Evolutionary conservation across 208 protist species (phyloP).

Genomic region (Trichomonas gallinae): DNA sequence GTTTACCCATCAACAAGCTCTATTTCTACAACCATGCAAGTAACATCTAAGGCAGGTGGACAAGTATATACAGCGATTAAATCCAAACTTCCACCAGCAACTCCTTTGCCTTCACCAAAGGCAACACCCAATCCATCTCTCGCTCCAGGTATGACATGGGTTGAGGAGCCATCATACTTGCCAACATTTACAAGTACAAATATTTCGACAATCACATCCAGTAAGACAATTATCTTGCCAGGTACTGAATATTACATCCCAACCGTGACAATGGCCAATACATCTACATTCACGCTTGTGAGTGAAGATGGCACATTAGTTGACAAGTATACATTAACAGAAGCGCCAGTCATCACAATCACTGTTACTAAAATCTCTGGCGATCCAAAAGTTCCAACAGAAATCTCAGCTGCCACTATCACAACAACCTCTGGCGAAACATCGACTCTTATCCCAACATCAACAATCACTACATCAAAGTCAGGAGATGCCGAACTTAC

Average conservation of each 20-base stretch:
- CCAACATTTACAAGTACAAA: not conserved
- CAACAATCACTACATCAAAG: not conserved
- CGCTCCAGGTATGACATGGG: not conserved
- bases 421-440: not conserved
- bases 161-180: not conserved
- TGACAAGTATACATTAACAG: not conserved
- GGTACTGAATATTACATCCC: not conserved
- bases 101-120: not conserved
- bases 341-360: not conserved
- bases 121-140: not conserved
- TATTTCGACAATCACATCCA: not conserved
- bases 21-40: not conserved
- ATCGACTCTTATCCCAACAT: not conserved
- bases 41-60: not conserved
- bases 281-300: not conserved
- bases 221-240: not conserved
- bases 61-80: too few species aligned
- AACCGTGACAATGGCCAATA: not conserved
- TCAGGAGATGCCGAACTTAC: not conserved
- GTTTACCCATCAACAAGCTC: not conserved
- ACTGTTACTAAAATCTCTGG: not conserved
- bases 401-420: not conserved
- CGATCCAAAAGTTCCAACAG: not conserved
- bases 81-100: not conserved
- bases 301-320: not conserved